Evolutionary conservation across 306 rosid species (phyloP).

Genomic region (Hippophae tibetana): DNA sequence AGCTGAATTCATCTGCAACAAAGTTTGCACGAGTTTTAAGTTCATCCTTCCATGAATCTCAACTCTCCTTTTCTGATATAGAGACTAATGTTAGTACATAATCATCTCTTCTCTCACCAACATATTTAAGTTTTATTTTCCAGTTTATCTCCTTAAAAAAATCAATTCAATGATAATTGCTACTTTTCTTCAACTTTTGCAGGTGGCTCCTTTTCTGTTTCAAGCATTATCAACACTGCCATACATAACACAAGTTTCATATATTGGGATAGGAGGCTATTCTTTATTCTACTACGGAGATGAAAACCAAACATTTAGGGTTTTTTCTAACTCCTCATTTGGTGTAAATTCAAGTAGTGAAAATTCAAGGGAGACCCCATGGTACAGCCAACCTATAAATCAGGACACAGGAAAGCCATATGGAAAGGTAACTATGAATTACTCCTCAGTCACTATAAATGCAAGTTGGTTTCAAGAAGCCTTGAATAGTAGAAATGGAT

Average conservation of each 20-base stretch:
- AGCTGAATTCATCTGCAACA: background rate
- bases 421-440: slow-evolving; percentile 2
- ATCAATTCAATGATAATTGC: background rate
- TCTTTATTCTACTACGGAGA: slow-evolving; percentile 9
- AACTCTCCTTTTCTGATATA: slow-evolving; percentile 6
- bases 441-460: background rate
- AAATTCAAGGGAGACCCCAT: background rate
- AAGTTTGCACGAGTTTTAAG: slow-evolving; percentile 12
- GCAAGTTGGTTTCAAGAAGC: slow-evolving; percentile 21
- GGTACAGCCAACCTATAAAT: background rate
- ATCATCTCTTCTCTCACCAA: too few relatives aligned
- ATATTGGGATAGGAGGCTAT: slow-evolving; percentile 12
- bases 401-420: slow-evolving; percentile 12
- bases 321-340: slow-evolving; percentile 13
- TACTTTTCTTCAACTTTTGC: background rate
- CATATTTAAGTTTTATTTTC: background rate
- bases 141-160: too few relatives aligned
- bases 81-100: slow-evolving; percentile 10
- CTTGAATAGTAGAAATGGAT: slow-evolving; percentile 14
- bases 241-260: slow-evolving; percentile 18
- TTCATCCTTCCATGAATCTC: slow-evolving; percentile 16
- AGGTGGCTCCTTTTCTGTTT: slow-evolving; percentile 24
- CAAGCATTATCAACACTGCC: slow-evolving; percentile 15
- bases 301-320: slow-evolving; percentile 10
- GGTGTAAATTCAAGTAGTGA: background rate